Percentiles rank a stretch among this genome's conserved stretches.
Evolutionary conservation across 192 early-diverging fungal species (phyloP).

Genomic region (Allomyces arbusculus): DNA sequence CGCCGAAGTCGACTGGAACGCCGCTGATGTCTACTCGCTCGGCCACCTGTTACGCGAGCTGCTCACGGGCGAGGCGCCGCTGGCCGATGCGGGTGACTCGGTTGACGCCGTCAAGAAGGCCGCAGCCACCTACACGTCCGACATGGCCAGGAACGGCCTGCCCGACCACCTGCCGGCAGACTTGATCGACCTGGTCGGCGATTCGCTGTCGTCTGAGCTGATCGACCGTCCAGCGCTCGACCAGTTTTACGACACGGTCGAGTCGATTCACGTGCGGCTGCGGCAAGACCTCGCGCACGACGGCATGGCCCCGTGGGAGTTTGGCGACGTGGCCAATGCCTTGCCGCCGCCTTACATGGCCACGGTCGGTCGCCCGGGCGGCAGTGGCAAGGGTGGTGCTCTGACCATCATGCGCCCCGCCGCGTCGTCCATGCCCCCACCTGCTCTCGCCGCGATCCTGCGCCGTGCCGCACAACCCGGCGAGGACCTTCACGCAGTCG

Average conservation of each 20-base stretch:
- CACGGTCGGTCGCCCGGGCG: too few species aligned
- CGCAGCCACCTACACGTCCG: not conserved
- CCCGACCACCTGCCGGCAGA: not conserved
- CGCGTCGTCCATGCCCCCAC: too few species aligned
- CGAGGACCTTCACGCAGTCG: not conserved
- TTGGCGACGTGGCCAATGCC: too few species aligned
- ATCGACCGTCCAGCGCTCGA: not conserved
- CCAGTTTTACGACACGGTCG: not conserved
- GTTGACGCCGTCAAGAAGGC: not conserved
- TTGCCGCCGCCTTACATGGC: too few species aligned
- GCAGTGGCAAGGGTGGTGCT: too few species aligned
- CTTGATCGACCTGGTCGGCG: not conserved
- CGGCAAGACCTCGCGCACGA: not conserved
- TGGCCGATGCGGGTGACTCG: not conserved
- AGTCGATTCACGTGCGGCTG: not conserved
- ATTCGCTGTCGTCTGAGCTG: not conserved
- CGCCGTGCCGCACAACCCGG: too few species aligned
- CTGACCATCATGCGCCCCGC: too few species aligned
- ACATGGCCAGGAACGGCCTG: not conserved
- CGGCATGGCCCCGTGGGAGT: too few species aligned
- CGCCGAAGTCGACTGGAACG: too few species aligned
- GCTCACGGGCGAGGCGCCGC: not conserved
- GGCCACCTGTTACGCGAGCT: not conserved
- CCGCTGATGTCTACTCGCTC: not conserved
- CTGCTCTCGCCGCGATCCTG: too few species aligned